These are phyloP conservation scores for Phlyctochytrium arcticum DNA, from an alignment of 192 early-diverging fungal species.

Conservation along the genomic window DNA sequence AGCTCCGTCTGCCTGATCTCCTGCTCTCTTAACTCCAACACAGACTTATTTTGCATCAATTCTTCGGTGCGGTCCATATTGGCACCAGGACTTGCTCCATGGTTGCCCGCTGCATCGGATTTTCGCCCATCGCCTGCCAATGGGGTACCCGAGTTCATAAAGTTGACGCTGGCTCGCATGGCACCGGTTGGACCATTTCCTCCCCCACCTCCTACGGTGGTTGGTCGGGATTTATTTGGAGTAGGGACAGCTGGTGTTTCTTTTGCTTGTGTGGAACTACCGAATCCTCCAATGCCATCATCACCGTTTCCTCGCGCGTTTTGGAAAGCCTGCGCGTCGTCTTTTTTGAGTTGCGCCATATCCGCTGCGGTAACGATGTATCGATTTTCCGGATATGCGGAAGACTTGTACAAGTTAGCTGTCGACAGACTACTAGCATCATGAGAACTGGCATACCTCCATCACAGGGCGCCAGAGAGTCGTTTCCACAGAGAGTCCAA, in stretches of 20 bases:
- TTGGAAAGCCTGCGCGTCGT: constrained; percentile 29
- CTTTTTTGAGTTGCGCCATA: constrained; percentile 36
- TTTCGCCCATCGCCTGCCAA: background rate
- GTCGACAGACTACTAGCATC: background rate
- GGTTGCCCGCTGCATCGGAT: background rate
- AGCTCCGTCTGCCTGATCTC: constrained; percentile 30
- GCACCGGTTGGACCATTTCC: background rate
- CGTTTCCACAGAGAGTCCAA: constrained; percentile 28
- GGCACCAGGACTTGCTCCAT: background rate
- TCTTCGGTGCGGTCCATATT: background rate
- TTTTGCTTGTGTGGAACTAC: constrained; percentile 20
- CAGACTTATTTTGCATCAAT: constrained; percentile 4
- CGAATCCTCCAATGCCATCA: constrained; percentile 41
- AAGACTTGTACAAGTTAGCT: constrained; percentile 1
- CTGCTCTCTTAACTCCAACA: constrained; percentile 36
- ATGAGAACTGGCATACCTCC: constrained; percentile 27
- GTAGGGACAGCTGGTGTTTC: constrained; percentile 5
- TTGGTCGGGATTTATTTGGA: constrained; percentile 4
- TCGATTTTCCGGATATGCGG: constrained; percentile 48
- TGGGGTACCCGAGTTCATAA: no score
- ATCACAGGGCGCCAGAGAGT: constrained; percentile 29
- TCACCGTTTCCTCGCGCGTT: constrained; percentile 27
- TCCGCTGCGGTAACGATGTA: constrained; percentile 44
- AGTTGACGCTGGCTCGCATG: background rate
- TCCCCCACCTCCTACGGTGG: no score